Conservation (phyloP, 2,329 filamentous ascomycete species). For the Cordyceps cicadae region DNA sequence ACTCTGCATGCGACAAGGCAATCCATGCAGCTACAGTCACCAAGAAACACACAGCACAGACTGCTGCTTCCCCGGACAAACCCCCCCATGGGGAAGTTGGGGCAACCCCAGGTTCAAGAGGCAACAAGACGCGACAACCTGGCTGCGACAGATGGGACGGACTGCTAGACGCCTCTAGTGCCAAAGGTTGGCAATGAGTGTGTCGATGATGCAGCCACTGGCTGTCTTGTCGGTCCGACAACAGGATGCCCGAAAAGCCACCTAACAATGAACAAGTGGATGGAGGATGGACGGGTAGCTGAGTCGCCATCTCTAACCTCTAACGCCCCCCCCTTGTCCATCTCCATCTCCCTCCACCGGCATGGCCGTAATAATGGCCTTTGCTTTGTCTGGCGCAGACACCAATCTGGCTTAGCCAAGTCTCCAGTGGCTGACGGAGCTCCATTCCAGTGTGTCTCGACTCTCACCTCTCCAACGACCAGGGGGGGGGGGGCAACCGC, state of each 20-base stretch:
- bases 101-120: background rate
- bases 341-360: background rate
- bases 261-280: background rate
- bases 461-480: background rate
- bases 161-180: background rate
- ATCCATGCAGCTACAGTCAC: background rate
- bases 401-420: background rate
- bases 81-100: constrained; percentile 4
- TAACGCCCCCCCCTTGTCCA: background rate
- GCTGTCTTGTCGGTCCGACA: background rate
- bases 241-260: background rate
- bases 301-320: background rate
- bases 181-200: background rate
- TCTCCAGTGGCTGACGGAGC: background rate
- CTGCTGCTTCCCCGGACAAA: background rate
- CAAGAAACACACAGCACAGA: background rate
- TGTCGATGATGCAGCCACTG: background rate
- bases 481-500: too few relatives aligned
- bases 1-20: background rate
- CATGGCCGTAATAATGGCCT: background rate
- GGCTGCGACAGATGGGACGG: background rate
- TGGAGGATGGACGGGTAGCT: background rate
- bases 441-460: background rate
- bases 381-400: background rate
- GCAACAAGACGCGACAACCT: background rate